Conservation (phyloP, 352 stramenopile genomes). For the Phytophthora lateralis region DNA sequence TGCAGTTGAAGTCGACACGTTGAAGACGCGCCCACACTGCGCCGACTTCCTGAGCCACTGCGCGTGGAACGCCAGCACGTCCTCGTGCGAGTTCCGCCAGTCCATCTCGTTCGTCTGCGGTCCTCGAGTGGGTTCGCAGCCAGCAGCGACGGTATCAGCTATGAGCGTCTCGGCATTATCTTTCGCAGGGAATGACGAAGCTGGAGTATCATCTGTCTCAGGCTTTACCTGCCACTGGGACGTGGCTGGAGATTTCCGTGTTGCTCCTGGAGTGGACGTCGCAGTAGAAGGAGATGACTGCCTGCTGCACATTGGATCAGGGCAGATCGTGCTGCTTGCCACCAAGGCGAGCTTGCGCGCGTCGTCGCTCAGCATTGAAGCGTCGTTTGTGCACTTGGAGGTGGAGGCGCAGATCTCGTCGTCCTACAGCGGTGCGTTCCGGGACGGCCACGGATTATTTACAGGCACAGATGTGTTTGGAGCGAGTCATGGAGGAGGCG, state of each 20-base stretch:
- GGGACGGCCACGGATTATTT: slow-evolving; percentile 35
- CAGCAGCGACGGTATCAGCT: background rate
- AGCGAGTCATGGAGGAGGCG: slow-evolving; percentile 62
- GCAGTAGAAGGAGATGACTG: slow-evolving; percentile 59
- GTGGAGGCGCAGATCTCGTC: slow-evolving; percentile 37
- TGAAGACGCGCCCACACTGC: slow-evolving; percentile 43
- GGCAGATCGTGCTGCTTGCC: slow-evolving; percentile 60
- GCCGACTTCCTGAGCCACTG: slow-evolving; percentile 48
- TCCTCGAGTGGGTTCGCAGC: slow-evolving; percentile 7
- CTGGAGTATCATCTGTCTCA: slow-evolving; percentile 12
- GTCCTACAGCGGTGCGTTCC: slow-evolving; percentile 41
- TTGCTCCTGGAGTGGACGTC: slow-evolving; percentile 45
- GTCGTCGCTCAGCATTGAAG: slow-evolving; percentile 56
- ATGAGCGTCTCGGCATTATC: background rate
- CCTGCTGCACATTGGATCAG: slow-evolving; percentile 51
- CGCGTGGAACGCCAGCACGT: slow-evolving; percentile 50
- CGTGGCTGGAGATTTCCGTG: slow-evolving; percentile 56
- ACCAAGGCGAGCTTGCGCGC: slow-evolving; percentile 41
- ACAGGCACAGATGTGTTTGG: slow-evolving; percentile 48
- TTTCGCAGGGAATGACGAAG: slow-evolving; percentile 9
- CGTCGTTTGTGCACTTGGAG: slow-evolving; percentile 69
- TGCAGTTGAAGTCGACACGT: slow-evolving; percentile 10
- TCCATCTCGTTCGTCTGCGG: slow-evolving; percentile 57
- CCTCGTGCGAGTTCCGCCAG: slow-evolving; percentile 53
- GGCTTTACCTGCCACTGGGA: slow-evolving; percentile 64